Percentiles rank a stretch among this genome's conserved stretches.
Evolutionary conservation across 1,284 basidiomycete genomes (phyloP).

Genomic region (Pascua sp.): DNA sequence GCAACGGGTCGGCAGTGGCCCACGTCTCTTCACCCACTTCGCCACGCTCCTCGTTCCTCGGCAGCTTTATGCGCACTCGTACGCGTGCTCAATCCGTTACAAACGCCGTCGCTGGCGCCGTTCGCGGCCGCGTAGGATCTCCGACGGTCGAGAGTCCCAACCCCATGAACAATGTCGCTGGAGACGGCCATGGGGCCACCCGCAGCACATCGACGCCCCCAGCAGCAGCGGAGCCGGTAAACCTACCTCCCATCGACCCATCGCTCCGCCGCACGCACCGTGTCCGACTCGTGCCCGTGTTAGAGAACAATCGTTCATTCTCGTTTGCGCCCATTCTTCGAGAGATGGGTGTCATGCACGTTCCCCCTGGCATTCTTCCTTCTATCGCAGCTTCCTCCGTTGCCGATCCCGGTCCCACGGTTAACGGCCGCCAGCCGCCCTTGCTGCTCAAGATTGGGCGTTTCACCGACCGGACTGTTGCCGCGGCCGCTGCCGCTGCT

Average conservation of each 20-base stretch:
- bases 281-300: conserved; percentile 84
- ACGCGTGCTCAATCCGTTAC: conserved; percentile 40
- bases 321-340: conserved; percentile 90
- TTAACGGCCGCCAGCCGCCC: conserved; percentile 52
- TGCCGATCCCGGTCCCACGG: conserved; percentile 20
- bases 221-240: background rate
- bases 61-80: conserved; percentile 45
- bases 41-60: conserved; percentile 43
- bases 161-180: conserved; percentile 10
- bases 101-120: conserved; percentile 20
- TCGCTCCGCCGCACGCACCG: conserved; percentile 46
- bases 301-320: conserved; percentile 83
- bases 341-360: conserved; percentile 56
- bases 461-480: conserved; percentile 65
- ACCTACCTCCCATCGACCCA: conserved; percentile 14
- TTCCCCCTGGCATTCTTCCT: conserved; percentile 50
- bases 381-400: conserved; percentile 29
- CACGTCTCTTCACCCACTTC: conserved; percentile 29
- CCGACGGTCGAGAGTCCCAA: conserved; percentile 24
- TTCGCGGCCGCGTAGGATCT: conserved; percentile 17
- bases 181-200: conserved; percentile 25
- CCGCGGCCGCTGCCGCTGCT: conserved; percentile 5
- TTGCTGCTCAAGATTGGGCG: conserved; percentile 78
- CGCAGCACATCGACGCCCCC: conserved; percentile 39
- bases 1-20: background rate